Conservation (phyloP, 768 basidiomycete genomes). For the Cystoderma amianthinum region DNA sequence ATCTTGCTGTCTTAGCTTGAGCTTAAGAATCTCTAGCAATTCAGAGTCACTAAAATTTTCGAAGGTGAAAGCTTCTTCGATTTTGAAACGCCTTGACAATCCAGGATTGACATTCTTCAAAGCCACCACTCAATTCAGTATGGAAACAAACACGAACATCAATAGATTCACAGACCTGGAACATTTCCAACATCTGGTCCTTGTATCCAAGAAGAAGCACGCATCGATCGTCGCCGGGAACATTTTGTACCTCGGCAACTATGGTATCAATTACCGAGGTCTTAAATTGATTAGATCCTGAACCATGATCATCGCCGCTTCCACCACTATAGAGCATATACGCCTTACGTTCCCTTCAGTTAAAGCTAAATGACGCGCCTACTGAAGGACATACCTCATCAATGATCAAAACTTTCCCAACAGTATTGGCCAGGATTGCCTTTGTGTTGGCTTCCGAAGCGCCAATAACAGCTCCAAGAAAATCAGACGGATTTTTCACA, state of each 20-base stretch:
- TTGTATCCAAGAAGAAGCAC: constrained; percentile 63
- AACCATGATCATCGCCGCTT: constrained; percentile 17
- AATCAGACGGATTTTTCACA: constrained; percentile 63
- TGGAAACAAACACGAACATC: background rate
- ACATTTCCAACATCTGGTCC: constrained; percentile 67
- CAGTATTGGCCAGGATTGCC: constrained; percentile 46
- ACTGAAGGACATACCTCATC: constrained; percentile 39
- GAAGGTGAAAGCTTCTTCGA: constrained; percentile 65
- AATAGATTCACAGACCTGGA: constrained; percentile 38
- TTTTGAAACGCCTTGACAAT: constrained; percentile 56
- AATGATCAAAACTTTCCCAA: constrained; percentile 65
- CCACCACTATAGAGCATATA: constrained; percentile 64
- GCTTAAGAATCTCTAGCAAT: constrained; percentile 41
- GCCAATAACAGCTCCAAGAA: constrained; percentile 52
- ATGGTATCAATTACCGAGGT: constrained; percentile 70
- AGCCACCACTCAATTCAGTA: background rate
- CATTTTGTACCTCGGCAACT: constrained; percentile 67
- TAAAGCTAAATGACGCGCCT: too few relatives aligned
- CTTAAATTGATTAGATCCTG: constrained; percentile 42
- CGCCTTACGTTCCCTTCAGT: constrained; percentile 28
- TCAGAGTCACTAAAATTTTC: constrained; percentile 55
- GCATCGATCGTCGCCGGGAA: constrained; percentile 64
- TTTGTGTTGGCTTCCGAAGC: constrained; percentile 62
- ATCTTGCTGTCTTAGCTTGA: constrained; percentile 52
- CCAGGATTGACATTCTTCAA: constrained; percentile 65